phyloP scores from a whole-genome alignment of 2,329 filamentous ascomycete species.

The Apiospora sp. region DNA sequence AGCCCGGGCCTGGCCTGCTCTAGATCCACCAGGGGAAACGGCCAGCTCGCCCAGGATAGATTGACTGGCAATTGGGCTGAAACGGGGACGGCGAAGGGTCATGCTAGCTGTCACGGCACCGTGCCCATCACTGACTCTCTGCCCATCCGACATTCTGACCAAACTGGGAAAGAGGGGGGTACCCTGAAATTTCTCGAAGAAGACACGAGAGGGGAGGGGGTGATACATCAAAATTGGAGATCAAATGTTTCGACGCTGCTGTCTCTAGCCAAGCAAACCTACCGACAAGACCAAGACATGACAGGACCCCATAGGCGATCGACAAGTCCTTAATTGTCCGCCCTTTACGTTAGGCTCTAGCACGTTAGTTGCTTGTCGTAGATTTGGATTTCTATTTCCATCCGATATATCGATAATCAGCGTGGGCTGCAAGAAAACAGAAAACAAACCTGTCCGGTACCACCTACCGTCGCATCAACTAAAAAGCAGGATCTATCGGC shows the following conservation, averaged over 20 bases:
- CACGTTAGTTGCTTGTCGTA: background rate
- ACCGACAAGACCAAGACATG: background rate
- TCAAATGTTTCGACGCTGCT: slow-evolving; percentile 20
- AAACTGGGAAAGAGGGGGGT: slow-evolving; percentile 4
- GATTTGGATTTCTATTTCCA: slow-evolving; percentile 13
- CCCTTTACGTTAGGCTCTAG: background rate
- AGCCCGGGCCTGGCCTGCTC: background rate
- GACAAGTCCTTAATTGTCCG: slow-evolving; percentile 11
- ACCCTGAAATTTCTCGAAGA: slow-evolving; percentile 7
- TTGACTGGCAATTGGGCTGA: slow-evolving; percentile 12
- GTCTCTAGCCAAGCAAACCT: background rate
- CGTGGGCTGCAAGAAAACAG: background rate
- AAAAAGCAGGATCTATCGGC: background rate
- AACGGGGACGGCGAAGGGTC: slow-evolving; percentile 5
- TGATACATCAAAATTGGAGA: slow-evolving; percentile 18
- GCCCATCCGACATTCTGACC: background rate
- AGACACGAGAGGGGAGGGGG: background rate
- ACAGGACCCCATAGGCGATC: slow-evolving; percentile 5
- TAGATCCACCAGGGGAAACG: background rate
- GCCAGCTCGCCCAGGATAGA: background rate
- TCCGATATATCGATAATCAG: background rate
- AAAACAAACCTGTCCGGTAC: background rate
- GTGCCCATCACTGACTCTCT: background rate
- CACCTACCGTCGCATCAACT: slow-evolving; percentile 9
- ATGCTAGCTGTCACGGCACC: background rate